Conservation (phyloP, 1,284 basidiomycete species). For the Ganoderma resinaceum region DNA sequence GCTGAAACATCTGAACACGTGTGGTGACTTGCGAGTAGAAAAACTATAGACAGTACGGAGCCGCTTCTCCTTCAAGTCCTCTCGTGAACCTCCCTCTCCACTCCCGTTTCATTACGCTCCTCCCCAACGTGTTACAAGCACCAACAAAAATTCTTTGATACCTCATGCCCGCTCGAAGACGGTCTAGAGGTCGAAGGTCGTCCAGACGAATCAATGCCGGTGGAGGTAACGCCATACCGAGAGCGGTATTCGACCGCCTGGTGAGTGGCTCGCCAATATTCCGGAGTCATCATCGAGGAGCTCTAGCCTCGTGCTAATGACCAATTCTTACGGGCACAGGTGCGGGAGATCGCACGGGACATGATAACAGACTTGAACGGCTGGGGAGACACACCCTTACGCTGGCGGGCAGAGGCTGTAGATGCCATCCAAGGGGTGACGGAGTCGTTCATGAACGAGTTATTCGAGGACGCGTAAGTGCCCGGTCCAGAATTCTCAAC, state of each 20-base stretch:
- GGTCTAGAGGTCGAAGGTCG: not conserved
- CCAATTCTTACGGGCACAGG: slow-evolving; percentile 52
- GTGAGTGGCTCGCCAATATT: not conserved
- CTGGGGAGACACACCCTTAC: slow-evolving; percentile 64
- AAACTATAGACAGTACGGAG: not conserved
- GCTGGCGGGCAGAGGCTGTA: slow-evolving; percentile 93
- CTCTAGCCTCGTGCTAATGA: not conserved
- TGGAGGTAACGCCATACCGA: not conserved
- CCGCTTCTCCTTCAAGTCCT: not conserved
- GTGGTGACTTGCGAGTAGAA: not conserved
- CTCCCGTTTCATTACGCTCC: not conserved
- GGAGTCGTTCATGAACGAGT: slow-evolving; percentile 91
- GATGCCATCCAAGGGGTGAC: slow-evolving; percentile 94
- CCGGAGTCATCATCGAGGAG: not conserved
- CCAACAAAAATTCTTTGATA: not conserved
- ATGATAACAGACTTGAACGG: slow-evolving; percentile 81
- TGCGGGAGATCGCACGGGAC: slow-evolving; percentile 90
- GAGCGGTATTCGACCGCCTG: not conserved
- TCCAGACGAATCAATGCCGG: not conserved
- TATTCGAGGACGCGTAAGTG: slow-evolving; percentile 94
- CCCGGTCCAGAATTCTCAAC: not conserved
- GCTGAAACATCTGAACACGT: not conserved
- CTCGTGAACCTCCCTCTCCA: not conserved
- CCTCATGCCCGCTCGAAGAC: not conserved
- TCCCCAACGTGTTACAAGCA: not conserved